These are phyloP conservation scores for Coemansia guatemalensis DNA, from an alignment of 192 early-diverging fungal genomes.

Conservation along the genomic window DNA sequence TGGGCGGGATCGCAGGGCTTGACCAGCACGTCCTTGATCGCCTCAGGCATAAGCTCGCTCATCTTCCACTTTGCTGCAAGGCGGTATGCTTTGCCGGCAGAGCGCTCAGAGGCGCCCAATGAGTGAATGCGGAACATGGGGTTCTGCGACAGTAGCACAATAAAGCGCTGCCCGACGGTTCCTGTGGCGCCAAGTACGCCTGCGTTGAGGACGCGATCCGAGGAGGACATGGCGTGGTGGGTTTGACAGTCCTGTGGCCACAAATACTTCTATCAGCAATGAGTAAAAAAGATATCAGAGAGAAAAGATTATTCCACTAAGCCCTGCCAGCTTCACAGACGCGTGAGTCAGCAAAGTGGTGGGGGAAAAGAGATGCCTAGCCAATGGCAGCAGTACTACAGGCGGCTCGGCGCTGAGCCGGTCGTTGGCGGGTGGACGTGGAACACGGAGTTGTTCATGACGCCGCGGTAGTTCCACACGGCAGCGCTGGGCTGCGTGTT, in stretches of 20 bases:
- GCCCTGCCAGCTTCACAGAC: not conserved
- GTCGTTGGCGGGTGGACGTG: conserved; percentile 22
- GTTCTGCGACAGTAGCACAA: conserved; percentile 82
- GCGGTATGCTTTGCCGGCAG: conserved; percentile 81
- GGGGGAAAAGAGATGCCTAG: not conserved
- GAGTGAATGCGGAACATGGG: conserved; percentile 84
- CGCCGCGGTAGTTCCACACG: conserved; percentile 77
- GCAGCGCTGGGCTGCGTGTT: conserved; percentile 84
- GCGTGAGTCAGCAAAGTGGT: conserved; percentile 2
- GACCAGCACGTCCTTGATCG: conserved; percentile 60
- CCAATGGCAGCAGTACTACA: conserved; percentile 1
- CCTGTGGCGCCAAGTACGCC: conserved; percentile 97
- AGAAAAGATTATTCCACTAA: not conserved
- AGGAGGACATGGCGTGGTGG: conserved; percentile 7
- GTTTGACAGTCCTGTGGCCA: not conserved
- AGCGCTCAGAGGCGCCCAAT: conserved; percentile 87
- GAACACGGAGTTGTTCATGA: conserved; percentile 74
- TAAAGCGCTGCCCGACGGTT: conserved; percentile 97
- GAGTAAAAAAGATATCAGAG: not conserved
- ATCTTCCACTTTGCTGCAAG: conserved; percentile 89
- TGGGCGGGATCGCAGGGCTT: conserved; percentile 69
- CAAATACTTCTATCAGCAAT: not conserved
- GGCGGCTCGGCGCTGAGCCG: conserved; percentile 5
- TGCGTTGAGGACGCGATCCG: conserved; percentile 58
- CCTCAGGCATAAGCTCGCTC: conserved; percentile 68